Conservation (phyloP, 768 basidiomycete genomes). For the Tylopilus rubrobrunneus region DNA sequence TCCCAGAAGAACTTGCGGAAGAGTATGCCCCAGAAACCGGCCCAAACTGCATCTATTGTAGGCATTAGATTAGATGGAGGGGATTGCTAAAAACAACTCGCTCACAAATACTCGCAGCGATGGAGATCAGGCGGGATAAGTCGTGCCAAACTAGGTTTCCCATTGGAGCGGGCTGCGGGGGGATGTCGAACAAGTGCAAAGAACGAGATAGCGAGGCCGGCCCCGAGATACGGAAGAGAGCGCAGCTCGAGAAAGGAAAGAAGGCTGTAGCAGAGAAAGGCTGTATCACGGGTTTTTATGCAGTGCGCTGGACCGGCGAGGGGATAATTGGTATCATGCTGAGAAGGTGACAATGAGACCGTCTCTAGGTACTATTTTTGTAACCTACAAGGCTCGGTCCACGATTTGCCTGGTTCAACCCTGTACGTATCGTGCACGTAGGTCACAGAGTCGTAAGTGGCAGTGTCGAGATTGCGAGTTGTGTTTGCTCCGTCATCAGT, state of each 20-base stretch:
- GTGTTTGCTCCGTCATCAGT: neutral
- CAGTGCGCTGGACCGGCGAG: neutral
- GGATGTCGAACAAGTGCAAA: neutral
- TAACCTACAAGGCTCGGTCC: neutral
- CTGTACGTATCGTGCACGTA: too few species aligned
- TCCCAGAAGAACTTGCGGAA: slow-evolving; percentile 98
- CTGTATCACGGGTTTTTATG: neutral
- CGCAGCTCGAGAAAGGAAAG: slow-evolving; percentile 29
- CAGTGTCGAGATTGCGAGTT: neutral
- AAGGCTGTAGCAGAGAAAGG: neutral
- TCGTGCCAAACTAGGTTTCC: slow-evolving; percentile 82
- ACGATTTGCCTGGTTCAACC: neutral
- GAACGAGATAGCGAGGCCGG: slow-evolving; percentile 13
- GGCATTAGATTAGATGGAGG: slow-evolving; percentile 9
- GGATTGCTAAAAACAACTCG: slow-evolving; percentile 18
- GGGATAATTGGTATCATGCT: neutral
- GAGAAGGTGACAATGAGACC: neutral
- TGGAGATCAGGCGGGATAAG: slow-evolving; percentile 62
- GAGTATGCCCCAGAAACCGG: slow-evolving; percentile 72
- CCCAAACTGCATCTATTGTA: slow-evolving; percentile 69
- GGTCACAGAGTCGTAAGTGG: neutral
- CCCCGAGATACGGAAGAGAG: slow-evolving; percentile 24
- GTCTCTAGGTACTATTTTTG: neutral
- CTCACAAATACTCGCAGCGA: slow-evolving; percentile 73
- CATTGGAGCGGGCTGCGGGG: slow-evolving; percentile 40